Evolutionary conservation across 2,329 filamentous ascomycete species (phyloP), one percentile per base, ranked within the genome.

Genomic region (Fusarium albidum): DNA sequence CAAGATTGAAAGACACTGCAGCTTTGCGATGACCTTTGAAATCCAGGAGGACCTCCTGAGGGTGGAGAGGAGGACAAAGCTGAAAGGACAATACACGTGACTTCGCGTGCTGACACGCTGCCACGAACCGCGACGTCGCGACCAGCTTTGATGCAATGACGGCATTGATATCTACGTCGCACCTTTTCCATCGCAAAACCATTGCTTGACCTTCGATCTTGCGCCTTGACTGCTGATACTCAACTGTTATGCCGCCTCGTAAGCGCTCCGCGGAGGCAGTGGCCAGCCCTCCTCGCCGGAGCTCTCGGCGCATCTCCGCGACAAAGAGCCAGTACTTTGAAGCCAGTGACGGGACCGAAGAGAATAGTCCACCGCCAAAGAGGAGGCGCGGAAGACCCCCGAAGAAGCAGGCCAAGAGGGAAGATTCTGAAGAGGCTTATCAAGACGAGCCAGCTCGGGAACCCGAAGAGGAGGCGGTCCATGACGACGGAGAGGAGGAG

Each of bases 241-340:
- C 6, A 8, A 2, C 21, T 26, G 14, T 9, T 33, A 79, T 80
- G 77, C 68, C 76, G 7, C 66, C 71, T 13, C 70, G 68, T 10
- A 80, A 80, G 52, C 72, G 75, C 45, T 63, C 73, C 10, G 68
- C 69, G 7, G 70, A 68, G 12, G 55, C 69, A 5, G 50, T 63
- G 6, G 63, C 65, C 17, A 67, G 71, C 21, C 21, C 21, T 49
- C 57, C 69, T 12, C 77, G 78, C 14, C 75, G 79, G n/a, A 75
- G 77, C 43, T 84, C 82, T 6, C 65, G 72, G 17, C 81, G 82
- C 37, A 65, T 79, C 31, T 75, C 75, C 14, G 76, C 71, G 65
- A 75, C 75, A 21, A 83, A 76, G 71, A 84, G 81, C 70, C 71
- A 69, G 14, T 84, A 84, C 65, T 83, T 83, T 63, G 80, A 82